Conservation (phyloP, 192 early-diverging fungal species). For the Entophlyctis luteolus region DNA sequence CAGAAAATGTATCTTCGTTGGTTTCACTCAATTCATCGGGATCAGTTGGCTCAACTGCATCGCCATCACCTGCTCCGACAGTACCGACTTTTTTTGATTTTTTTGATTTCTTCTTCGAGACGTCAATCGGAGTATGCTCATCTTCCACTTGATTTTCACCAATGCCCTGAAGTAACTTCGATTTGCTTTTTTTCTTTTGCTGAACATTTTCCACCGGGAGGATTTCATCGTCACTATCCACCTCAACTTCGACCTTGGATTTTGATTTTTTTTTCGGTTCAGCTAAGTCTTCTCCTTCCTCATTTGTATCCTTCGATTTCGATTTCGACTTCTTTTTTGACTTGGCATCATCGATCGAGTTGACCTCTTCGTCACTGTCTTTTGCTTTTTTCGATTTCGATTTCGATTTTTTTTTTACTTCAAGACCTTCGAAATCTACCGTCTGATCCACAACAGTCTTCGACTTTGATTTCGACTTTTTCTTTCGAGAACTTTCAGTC, state of each 20-base stretch:
- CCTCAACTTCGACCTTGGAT: not conserved
- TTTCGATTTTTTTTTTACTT: not conserved
- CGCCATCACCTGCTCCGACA: not conserved
- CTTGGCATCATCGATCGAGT: not conserved
- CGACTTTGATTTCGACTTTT: not conserved
- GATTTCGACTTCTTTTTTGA: not conserved
- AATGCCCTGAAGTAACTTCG: not conserved
- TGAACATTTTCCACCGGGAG: not conserved
- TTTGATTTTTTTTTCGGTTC: not conserved
- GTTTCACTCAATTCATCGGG: no score
- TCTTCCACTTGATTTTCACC: not conserved
- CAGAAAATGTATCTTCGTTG: no score
- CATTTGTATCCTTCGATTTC: not conserved
- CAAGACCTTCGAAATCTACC: not conserved
- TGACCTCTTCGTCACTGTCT: not conserved
- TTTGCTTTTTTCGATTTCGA: not conserved
- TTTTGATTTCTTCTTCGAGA: not conserved
- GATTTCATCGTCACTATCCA: not conserved
- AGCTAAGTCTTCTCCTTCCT: not conserved
- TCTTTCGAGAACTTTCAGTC: not conserved
- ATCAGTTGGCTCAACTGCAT: no score
- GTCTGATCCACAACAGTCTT: not conserved
- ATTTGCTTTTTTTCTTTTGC: not conserved
- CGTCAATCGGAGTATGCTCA: not conserved
- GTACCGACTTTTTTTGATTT: not conserved